These are phyloP conservation scores for Microstegium vimineum DNA, from an alignment of 176 grass and related monocot species.

Conservation along the genomic window DNA sequence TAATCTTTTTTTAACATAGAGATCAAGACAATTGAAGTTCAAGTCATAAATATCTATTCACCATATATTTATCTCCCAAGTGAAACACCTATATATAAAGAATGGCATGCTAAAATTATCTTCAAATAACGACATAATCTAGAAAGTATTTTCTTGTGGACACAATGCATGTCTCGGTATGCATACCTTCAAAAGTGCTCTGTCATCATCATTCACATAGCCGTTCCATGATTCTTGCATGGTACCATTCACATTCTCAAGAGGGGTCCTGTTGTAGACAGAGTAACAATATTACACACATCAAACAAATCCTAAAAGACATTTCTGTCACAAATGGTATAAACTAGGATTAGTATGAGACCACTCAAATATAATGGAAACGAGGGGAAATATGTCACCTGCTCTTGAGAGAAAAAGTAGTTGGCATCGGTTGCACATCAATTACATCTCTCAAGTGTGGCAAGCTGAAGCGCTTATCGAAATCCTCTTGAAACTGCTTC, in stretches of 20 bases:
- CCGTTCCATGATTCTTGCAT: constrained; percentile 61
- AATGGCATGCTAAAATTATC: not conserved
- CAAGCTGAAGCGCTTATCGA: constrained; percentile 71
- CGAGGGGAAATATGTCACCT: constrained; percentile 37
- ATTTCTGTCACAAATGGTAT: not conserved
- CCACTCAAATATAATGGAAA: not conserved
- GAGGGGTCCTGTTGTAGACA: constrained; percentile 50
- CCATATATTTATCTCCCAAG: not conserved
- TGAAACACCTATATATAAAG: not conserved
- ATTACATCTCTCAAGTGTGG: constrained; percentile 85
- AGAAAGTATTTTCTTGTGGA: not conserved
- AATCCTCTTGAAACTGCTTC: constrained; percentile 78
- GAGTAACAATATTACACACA: not conserved
- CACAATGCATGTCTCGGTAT: not conserved
- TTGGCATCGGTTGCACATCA: constrained; percentile 63
- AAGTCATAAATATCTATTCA: not conserved
- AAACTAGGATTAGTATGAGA: not conserved
- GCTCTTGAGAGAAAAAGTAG: constrained; percentile 84
- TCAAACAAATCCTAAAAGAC: not conserved
- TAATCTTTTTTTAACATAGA: not conserved
- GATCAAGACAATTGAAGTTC: not conserved
- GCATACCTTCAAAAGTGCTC: constrained; percentile 85
- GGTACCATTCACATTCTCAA: constrained; percentile 52
- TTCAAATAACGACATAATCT: no score
- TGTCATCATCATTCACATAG: constrained; percentile 94